Percentiles rank a stretch among this genome's conserved stretches.
These are phyloP conservation scores for Tardiomyces depauwii DNA, from an alignment of 1,139 yeast species.

Conservation along the genomic window DNA sequence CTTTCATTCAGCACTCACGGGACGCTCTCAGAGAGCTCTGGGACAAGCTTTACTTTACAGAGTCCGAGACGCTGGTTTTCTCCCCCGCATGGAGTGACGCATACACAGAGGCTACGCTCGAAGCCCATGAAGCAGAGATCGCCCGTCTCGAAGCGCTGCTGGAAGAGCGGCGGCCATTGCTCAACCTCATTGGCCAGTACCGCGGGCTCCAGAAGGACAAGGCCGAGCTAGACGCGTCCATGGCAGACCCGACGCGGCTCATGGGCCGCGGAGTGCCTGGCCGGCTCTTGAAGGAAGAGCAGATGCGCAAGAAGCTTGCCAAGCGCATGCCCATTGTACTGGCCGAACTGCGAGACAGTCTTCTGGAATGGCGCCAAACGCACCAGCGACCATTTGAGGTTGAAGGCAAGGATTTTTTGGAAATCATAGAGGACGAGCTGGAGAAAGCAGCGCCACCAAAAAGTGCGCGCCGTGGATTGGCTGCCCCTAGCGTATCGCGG, in stretches of 20 bases:
- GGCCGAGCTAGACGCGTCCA: constrained; percentile 49
- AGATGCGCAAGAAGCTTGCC: constrained; percentile 52
- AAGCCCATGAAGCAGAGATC: constrained; percentile 55
- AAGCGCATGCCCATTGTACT: constrained; percentile 58
- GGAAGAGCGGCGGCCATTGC: constrained; percentile 42
- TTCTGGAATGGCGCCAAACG: constrained; percentile 37
- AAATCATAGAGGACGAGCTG: constrained; percentile 13
- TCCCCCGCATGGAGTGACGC: constrained; percentile 29
- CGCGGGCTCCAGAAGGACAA: constrained; percentile 50
- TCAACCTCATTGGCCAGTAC: constrained; percentile 44
- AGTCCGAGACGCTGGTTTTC: constrained; percentile 30
- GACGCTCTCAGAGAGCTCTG: constrained; percentile 48
- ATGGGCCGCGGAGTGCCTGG: constrained; percentile 48
- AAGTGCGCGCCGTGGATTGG: neutral
- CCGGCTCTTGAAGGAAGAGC: constrained; percentile 71
- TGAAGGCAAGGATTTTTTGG: constrained; percentile 19
- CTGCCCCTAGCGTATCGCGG: neutral
- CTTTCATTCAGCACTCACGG: constrained; percentile 54
- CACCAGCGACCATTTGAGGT: constrained; percentile 25
- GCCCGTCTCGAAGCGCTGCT: constrained; percentile 38
- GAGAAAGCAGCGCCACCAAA: constrained; percentile 10
- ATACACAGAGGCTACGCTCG: constrained; percentile 42
- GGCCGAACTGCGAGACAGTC: constrained; percentile 36
- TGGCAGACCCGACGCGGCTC: constrained; percentile 72
- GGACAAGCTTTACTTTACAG: constrained; percentile 49